Base-by-base conservation (phyloP, 139 green algal species). In the Diplosphaera chodatii region DNA sequence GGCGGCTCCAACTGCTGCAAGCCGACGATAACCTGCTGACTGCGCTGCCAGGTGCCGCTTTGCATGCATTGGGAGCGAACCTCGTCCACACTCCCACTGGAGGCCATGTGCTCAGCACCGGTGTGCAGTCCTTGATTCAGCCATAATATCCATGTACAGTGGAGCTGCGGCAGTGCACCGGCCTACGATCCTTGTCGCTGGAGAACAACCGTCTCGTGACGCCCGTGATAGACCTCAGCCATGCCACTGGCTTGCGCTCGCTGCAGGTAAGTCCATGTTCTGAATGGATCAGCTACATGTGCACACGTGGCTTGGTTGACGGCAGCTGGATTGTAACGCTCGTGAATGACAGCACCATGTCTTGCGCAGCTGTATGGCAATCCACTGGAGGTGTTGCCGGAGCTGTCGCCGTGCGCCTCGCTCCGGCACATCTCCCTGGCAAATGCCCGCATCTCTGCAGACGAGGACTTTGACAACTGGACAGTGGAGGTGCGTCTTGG, bases 361-460 rank as follows among this genome's bases (percentile, higher is more conserved):
- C 37, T 20, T 48, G 32, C 10, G 37, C 83, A 91, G 70, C 81
- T 98, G 63, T 90, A 84, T 73, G 88, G 83, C 79, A 98, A 98
- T 83, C 91, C 91, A 1, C 80, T 98, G 55, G 93, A 98, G 75
- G 95, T 95, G 78, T 84, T 98, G 55, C 93, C 93, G 0, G 91
- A 97, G 79, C 91, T 98, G 32, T 80, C 82, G 3, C 88, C 87
- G 31, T 93, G 87, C 68, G 68, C 69, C 0, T 67, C 73, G 29
- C 83, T 97, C 69, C 84, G 85, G 25, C 85, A 86, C 66, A 78
- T 98, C 55, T 91, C 89, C 23, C 64, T 78, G 22, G 72, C 64
- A 27, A 77, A 77, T 71, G 84, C 84, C 66, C 56, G 73, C 32
- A 77, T 86, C 27, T 48, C 31, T 64, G 63, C 20, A n/a, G 55